Evolutionary conservation across 345 rosid species (phyloP).

Genomic region (Acer negundo): DNA sequence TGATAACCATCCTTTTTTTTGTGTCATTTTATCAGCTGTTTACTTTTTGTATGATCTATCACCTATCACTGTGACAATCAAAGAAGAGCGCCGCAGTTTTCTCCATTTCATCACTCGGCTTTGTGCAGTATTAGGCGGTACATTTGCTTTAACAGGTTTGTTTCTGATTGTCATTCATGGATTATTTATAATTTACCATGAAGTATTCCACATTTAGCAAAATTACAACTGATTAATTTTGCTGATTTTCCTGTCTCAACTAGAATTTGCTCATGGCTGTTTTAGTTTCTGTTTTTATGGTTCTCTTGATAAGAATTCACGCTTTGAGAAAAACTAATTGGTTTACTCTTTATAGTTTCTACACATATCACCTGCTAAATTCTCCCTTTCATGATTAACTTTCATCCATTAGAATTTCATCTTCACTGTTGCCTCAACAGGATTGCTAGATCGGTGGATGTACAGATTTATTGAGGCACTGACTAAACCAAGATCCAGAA

Average conservation of each 20-base stretch:
- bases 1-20: no score
- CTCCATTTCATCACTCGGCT: conserved; percentile 69
- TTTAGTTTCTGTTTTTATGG: background rate
- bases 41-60: conserved; percentile 96
- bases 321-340: background rate
- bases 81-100: conserved; percentile 89
- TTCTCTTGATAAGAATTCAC: background rate
- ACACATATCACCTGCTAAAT: no score
- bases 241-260: background rate
- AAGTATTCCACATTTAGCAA: background rate
- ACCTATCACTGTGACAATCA: conserved; percentile 95
- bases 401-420: background rate
- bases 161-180: conserved; percentile 7
- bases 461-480: conserved; percentile 67
- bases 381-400: no score
- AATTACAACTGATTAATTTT: background rate
- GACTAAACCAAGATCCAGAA: conserved; percentile 48
- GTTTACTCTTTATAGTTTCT: background rate
- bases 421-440: conserved; percentile 34
- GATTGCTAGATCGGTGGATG: conserved; percentile 99
- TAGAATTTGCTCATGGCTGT: background rate
- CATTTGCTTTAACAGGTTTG: conserved; percentile 96
- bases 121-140: conserved; percentile 98
- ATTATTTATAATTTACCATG: background rate
- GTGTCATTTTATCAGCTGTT: conserved; percentile 34